phyloP scores from a whole-genome alignment of 2,329 filamentous ascomycete species.

The Corniculantispora saksenae region DNA sequence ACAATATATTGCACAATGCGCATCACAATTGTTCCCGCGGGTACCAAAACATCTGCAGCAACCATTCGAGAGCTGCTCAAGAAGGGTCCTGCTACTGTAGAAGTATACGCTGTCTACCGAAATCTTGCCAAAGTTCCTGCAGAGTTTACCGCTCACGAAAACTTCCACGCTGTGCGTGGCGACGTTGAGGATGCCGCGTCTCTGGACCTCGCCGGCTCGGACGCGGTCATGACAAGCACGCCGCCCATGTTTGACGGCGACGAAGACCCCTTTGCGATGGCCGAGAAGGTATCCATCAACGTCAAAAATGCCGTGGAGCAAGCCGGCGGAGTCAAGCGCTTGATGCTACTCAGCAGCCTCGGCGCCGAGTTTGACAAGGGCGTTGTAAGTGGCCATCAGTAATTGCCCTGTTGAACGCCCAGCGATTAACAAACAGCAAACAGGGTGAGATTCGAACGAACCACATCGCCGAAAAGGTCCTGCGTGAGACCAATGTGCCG shows the following conservation, averaged over 20 bases:
- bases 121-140: slow-evolving; percentile 25
- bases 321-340: slow-evolving; percentile 28
- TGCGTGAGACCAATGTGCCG: slow-evolving; percentile 22
- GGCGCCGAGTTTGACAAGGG: slow-evolving; percentile 36
- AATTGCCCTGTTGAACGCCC: too few relatives aligned
- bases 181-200: slow-evolving; percentile 25
- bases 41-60: slow-evolving; percentile 27
- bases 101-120: slow-evolving; percentile 26
- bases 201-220: slow-evolving; percentile 27
- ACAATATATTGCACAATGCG: slow-evolving; percentile 22
- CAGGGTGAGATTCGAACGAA: slow-evolving; percentile 42
- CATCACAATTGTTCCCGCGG: slow-evolving; percentile 29
- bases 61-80: slow-evolving; percentile 29
- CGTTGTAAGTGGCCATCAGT: slow-evolving; percentile 27
- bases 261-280: slow-evolving; percentile 19
- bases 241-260: slow-evolving; percentile 24
- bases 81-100: slow-evolving; percentile 14
- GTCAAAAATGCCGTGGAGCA: slow-evolving; percentile 30
- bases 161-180: slow-evolving; percentile 28
- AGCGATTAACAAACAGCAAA: background rate
- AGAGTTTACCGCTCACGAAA: slow-evolving; percentile 24
- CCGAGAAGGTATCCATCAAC: slow-evolving; percentile 22
- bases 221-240: slow-evolving; percentile 28
- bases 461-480: slow-evolving; percentile 33
- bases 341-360: slow-evolving; percentile 34